These are phyloP conservation scores for Xylariaceae sp. DNA, from an alignment of 2,329 filamentous ascomycete species.

Conservation along the genomic window DNA sequence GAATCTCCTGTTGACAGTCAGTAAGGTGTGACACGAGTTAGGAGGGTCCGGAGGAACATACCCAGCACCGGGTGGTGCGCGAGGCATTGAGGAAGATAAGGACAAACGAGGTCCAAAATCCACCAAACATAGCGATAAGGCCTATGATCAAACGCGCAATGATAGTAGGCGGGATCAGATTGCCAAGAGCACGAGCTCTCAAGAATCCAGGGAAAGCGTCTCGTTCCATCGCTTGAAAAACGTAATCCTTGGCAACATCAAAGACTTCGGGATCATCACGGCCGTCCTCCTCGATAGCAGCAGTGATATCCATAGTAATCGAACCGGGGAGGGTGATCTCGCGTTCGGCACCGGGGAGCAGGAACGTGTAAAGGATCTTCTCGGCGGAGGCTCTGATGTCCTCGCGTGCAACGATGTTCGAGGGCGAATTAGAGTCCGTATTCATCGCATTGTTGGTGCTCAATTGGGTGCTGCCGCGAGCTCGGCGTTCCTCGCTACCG, in stretches of 20 bases:
- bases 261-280: slow-evolving; percentile 97
- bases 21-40: background rate
- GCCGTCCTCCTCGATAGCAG: slow-evolving; percentile 82
- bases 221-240: slow-evolving; percentile 98
- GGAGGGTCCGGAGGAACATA: slow-evolving; percentile 43
- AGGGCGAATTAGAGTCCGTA: slow-evolving; percentile 75
- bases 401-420: slow-evolving; percentile 76
- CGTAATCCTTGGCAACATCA: slow-evolving; percentile 95
- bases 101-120: slow-evolving; percentile 89
- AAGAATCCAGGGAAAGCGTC: slow-evolving; percentile 98
- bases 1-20: slow-evolving; percentile 49
- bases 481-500: slow-evolving; percentile 43
- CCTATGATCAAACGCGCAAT: slow-evolving; percentile 81
- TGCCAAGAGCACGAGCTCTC: slow-evolving; percentile 89
- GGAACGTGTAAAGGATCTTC: slow-evolving; percentile 97
- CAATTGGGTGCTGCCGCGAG: slow-evolving; percentile 50
- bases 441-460: slow-evolving; percentile 57
- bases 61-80: slow-evolving; percentile 73
- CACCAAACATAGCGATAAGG: slow-evolving; percentile 80
- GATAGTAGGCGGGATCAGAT: slow-evolving; percentile 86
- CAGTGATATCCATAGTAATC: slow-evolving; percentile 80
- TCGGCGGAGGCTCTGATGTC: slow-evolving; percentile 92
- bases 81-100: slow-evolving; percentile 84
- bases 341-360: slow-evolving; percentile 89
- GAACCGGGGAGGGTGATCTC: slow-evolving; percentile 89